Percentiles rank a stretch among this genome's conserved stretches.
These are phyloP conservation scores for Crepidotus variabilis DNA, from an alignment of 768 basidiomycete genomes.

Conservation along the genomic window DNA sequence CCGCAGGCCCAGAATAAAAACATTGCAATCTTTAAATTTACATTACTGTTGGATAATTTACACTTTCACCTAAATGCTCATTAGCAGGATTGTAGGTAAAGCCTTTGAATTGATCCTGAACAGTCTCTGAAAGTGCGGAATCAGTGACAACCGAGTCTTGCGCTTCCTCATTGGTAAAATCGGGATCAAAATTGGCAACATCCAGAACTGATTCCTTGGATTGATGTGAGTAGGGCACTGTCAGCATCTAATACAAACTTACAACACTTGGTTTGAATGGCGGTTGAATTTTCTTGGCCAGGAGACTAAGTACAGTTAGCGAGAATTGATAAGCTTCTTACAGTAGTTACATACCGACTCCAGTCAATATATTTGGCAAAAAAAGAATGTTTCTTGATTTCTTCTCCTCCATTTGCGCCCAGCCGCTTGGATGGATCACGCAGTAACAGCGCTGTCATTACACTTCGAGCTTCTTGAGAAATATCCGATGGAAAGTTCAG, in stretches of 20 bases:
- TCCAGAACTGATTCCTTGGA: conserved; percentile 84
- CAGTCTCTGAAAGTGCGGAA: conserved; percentile 88
- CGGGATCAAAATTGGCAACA: conserved; percentile 95
- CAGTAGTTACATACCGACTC: conserved; percentile 49
- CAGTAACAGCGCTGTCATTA: conserved; percentile 85
- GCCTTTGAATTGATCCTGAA: conserved; percentile 93
- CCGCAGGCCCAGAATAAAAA: too few species aligned
- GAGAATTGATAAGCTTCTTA: background rate
- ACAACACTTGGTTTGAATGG: conserved; percentile 97
- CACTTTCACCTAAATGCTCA: conserved; percentile 82
- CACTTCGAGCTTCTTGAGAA: conserved; percentile 79
- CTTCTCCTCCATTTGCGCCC: conserved; percentile 91
- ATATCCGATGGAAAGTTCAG: conserved; percentile 90
- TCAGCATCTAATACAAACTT: conserved; percentile 27
- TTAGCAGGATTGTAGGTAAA: conserved; percentile 88
- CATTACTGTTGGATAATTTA: conserved; percentile 50
- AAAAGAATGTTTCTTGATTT: conserved; percentile 95
- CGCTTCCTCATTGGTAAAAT: conserved; percentile 94
- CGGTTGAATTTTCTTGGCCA: conserved; percentile 94
- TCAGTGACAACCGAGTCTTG: conserved; percentile 96
- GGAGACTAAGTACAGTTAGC: conserved; percentile 40
- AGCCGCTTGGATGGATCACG: conserved; percentile 84
- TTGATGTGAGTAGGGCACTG: background rate
- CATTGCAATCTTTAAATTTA: too few species aligned
- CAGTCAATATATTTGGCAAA: conserved; percentile 94